Conservation (phyloP, 148 eudicot genomes). For the Heliosperma pusillum region DNA sequence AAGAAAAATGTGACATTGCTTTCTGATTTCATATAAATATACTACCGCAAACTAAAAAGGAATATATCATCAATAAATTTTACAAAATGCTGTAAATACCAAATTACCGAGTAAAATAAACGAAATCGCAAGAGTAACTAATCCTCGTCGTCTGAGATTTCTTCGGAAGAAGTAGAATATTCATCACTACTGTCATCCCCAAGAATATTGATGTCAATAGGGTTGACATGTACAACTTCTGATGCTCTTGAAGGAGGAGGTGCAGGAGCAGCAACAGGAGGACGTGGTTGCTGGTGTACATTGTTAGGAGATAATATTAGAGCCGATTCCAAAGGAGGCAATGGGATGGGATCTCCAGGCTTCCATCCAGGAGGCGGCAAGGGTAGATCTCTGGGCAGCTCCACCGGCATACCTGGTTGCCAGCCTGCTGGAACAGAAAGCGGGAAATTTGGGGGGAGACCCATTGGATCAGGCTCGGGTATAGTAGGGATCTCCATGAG, state of each 20-base stretch:
- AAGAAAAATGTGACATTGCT: too few relatives aligned
- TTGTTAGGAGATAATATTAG: conserved; percentile 41
- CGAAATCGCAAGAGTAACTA: conserved; percentile 15
- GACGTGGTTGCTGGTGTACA: conserved; percentile 42
- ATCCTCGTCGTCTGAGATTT: conserved; percentile 75
- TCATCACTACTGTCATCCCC: conserved; percentile 75
- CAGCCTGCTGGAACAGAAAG: conserved; percentile 79
- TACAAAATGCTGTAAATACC: too few relatives aligned
- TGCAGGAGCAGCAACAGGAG: conserved; percentile 6
- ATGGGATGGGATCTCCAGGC: conserved; percentile 67
- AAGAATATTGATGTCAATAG: conserved; percentile 69
- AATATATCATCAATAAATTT: too few relatives aligned
- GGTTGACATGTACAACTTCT: conserved; percentile 72
- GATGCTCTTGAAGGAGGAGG: conserved; percentile 27
- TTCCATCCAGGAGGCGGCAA: conserved; percentile 89
- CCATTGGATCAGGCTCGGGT: conserved; percentile 31
- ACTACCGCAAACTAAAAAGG: too few relatives aligned
- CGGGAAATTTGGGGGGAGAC: conserved; percentile 31
- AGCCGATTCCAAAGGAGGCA: conserved; percentile 62
- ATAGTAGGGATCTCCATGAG: conserved; percentile 37
- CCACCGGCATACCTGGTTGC: conserved; percentile 96
- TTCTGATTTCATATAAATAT: too few relatives aligned
- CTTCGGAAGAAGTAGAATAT: conserved; percentile 58
- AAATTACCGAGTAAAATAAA: too few relatives aligned
- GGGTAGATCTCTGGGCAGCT: conserved; percentile 70